Percentiles rank a stretch among this genome's conserved stretches.
Evolutionary conservation across 768 basidiomycete genomes (phyloP).

Genomic region (Russula dissimulans): DNA sequence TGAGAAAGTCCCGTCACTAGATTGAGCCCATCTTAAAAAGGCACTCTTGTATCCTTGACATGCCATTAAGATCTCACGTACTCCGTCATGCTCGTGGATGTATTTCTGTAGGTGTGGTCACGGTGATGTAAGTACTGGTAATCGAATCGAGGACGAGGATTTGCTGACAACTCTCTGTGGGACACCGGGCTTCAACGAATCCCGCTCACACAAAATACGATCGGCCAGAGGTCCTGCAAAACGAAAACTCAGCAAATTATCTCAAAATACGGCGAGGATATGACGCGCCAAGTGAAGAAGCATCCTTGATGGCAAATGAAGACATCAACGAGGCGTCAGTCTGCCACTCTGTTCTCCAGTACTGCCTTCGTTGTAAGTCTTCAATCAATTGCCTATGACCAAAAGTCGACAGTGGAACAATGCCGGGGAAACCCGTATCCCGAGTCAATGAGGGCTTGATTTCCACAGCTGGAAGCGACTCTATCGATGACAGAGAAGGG

Average conservation of each 20-base stretch:
- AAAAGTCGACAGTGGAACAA: constrained; percentile 18
- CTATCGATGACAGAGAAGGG: constrained; percentile 19
- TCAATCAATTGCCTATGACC: constrained; percentile 51
- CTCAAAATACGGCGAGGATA: background rate
- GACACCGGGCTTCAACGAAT: background rate
- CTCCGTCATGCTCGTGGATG: constrained; percentile 66
- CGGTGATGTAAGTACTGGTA: constrained; percentile 22
- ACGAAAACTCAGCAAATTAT: background rate
- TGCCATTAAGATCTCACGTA: constrained; percentile 67
- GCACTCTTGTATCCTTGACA: constrained; percentile 65
- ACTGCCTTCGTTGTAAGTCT: constrained; percentile 51
- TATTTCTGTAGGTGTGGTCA: constrained; percentile 38
- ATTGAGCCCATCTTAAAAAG: constrained; percentile 33
- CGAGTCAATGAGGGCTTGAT: background rate
- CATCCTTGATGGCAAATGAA: constrained; percentile 56
- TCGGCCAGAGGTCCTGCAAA: constrained; percentile 38
- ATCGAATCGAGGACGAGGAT: background rate
- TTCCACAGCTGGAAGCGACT: constrained; percentile 7
- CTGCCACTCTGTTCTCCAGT: constrained; percentile 65
- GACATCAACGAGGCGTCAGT: constrained; percentile 34
- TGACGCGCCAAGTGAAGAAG: constrained; percentile 58
- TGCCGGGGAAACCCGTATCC: background rate
- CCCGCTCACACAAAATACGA: constrained; percentile 31
- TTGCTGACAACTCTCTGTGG: constrained; percentile 1
- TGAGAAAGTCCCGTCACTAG: constrained; percentile 24